Conservation (phyloP, 768 basidiomycete species). For the Psilocybe subaeruginosa region DNA sequence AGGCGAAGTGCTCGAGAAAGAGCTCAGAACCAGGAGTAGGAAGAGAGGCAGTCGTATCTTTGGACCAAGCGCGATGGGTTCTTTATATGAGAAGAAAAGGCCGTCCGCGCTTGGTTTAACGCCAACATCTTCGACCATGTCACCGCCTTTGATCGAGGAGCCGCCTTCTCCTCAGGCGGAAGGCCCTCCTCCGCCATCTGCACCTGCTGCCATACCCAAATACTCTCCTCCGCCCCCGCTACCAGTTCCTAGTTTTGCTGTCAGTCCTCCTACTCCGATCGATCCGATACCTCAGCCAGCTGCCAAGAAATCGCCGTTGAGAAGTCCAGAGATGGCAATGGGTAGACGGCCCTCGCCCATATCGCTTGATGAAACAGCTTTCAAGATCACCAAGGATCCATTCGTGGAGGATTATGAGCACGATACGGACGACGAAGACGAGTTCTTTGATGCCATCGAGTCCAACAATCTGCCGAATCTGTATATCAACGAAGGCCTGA, state of each 20-base stretch:
- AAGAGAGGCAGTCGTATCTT: conserved; percentile 63
- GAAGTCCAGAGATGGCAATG: conserved; percentile 9
- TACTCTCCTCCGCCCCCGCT: conserved; percentile 7
- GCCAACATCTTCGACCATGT: not conserved
- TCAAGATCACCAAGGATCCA: not conserved
- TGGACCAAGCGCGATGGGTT: conserved; percentile 31
- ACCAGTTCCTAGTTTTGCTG: conserved; percentile 4
- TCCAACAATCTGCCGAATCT: conserved; percentile 77
- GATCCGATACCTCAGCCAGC: not conserved
- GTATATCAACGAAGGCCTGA: conserved; percentile 66
- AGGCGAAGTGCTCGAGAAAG: conserved; percentile 81
- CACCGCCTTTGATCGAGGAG: conserved; percentile 16
- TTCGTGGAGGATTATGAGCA: conserved; percentile 25
- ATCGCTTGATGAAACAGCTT: not conserved
- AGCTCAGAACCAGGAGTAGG: conserved; percentile 65
- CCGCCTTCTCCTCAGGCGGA: conserved; percentile 13
- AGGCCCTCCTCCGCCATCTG: conserved; percentile 15
- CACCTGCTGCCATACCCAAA: conserved; percentile 3
- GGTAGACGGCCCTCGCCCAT: not conserved
- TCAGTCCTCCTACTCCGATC: conserved; percentile 5
- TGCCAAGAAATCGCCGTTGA: conserved; percentile 4
- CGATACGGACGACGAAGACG: conserved; percentile 84
- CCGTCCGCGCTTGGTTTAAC: conserved; percentile 19
- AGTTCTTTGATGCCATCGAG: conserved; percentile 98
- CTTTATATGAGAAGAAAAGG: conserved; percentile 20